Conservation (phyloP, 2,329 filamentous ascomycete genomes). For the Ophiostoma pallidulum region DNA sequence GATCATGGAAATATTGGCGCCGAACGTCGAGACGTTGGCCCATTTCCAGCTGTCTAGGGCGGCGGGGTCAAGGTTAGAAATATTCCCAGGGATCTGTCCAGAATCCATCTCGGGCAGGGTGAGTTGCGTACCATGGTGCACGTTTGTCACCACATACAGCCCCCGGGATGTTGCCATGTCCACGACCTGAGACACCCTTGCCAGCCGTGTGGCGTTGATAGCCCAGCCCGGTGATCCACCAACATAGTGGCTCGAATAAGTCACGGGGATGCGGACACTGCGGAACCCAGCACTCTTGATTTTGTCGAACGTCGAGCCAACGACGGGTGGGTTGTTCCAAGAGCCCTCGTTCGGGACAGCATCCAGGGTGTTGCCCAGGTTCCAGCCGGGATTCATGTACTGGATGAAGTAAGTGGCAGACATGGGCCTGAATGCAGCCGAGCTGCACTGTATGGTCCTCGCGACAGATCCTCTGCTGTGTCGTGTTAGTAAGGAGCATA, state of each 20-base stretch:
- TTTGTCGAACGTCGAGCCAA: conserved; percentile 39
- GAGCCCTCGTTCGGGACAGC: conserved; percentile 45
- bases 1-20: conserved; percentile 40
- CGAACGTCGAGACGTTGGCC: conserved; percentile 39
- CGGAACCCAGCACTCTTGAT: conserved; percentile 47
- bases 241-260: conserved; percentile 48
- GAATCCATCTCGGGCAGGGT: no score
- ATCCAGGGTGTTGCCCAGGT: conserved; percentile 51
- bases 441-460: no score
- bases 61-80: no score
- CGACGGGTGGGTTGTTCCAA: conserved; percentile 48
- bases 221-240: conserved; percentile 41
- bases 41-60: conserved; percentile 50
- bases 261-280: conserved; percentile 49
- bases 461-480: no score
- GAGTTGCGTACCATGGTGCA: conserved; percentile 36
- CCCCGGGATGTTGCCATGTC: conserved; percentile 43
- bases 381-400: conserved; percentile 48
- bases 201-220: conserved; percentile 44
- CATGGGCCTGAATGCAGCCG: conserved; percentile 29
- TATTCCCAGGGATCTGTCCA: no score
- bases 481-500: no score
- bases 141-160: conserved; percentile 46
- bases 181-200: conserved; percentile 47
- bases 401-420: conserved; percentile 36